Conservation (phyloP, 306 rosid genomes). For the Vigna unguiculata region DNA sequence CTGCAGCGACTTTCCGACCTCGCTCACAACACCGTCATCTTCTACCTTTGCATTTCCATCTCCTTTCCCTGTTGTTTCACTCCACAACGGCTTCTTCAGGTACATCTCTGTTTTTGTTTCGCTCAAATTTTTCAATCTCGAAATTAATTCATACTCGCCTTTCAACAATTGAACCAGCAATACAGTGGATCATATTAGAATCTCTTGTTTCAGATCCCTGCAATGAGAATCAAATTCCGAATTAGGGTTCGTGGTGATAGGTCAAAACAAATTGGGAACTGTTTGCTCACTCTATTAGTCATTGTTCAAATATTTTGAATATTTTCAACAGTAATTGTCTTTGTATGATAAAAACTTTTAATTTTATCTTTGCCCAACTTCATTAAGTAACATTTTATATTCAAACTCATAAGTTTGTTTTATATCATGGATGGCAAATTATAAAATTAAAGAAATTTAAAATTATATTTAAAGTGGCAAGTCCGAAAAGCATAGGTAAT, state of each 20-base stretch:
- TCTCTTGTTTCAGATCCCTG: background rate
- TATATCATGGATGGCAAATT: no score
- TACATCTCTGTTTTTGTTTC: constrained; percentile 52
- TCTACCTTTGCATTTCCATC: constrained; percentile 27
- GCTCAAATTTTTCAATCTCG: background rate
- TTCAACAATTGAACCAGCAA: background rate
- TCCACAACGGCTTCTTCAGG: constrained; percentile 79
- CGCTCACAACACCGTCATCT: constrained; percentile 44
- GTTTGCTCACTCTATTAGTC: background rate
- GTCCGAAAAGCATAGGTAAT: no score
- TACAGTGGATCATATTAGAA: background rate
- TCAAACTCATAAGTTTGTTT: no score
- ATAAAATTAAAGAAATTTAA: no score
- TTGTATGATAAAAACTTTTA: no score
- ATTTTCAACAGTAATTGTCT: no score
- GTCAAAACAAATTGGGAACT: background rate
- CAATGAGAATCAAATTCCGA: background rate
- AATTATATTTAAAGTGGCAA: no score
- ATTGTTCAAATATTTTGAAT: background rate
- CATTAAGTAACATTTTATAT: no score
- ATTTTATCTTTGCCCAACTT: no score
- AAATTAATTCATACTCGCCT: background rate
- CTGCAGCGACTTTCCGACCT: constrained; percentile 68
- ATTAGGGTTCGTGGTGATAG: background rate
- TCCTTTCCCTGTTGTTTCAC: constrained; percentile 46